Base-by-base conservation (phyloP, 257 asterid genomes). In the Nicotiana tabacum region DNA sequence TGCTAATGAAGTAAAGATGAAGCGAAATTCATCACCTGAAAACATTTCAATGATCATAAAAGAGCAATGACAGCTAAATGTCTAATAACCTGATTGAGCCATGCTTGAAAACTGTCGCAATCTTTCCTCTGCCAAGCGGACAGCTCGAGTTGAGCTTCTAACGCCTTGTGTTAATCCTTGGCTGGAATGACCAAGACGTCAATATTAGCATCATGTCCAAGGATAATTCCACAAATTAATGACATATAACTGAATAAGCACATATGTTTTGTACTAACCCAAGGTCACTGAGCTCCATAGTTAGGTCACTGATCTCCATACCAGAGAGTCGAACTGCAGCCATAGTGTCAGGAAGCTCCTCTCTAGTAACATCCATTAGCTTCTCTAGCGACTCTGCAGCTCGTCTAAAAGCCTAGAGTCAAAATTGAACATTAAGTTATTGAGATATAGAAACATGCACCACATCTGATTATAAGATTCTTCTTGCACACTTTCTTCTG, bases 321-420 rank as follows among this genome's bases (percentile, higher is more conserved):
- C 99, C 99, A 72, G 99, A 95, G 84, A 93, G 87, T 77, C 99
- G 93, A 69, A 93, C 90, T 33, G 98, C 98, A 83, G 98, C 97
- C 99, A 95, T 93, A 18, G 97, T 93, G 77, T 91, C 97, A 0
- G 99, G 99, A 56, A 95, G 91, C 89, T 95, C 99, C 91, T 92
- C 99, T 83, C 96, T 90, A 5, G 93, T 88, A 80, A 87, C 91
- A 74, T 95, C 95, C 97, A 93, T 88, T 78, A 95, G 90, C 89
- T 92, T 93, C 86, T 89, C 97, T 87, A 95, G 78, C 1, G 97
- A 93, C 83, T 90, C 91, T 9, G 97, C 95, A 84, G 97, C 97
- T 88, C 90, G 90, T 82, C 87, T 95, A 88, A 95, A 92, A 77
- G 99, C 99, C 99, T 95, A 83, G 2, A 37, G 60, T 60, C 74